Percentiles rank a stretch among this genome's conserved stretches.
These are phyloP conservation scores for Hyaloscypha finlandica DNA, from an alignment of 495 filamentous ascomycete genomes.

Conservation along the genomic window DNA sequence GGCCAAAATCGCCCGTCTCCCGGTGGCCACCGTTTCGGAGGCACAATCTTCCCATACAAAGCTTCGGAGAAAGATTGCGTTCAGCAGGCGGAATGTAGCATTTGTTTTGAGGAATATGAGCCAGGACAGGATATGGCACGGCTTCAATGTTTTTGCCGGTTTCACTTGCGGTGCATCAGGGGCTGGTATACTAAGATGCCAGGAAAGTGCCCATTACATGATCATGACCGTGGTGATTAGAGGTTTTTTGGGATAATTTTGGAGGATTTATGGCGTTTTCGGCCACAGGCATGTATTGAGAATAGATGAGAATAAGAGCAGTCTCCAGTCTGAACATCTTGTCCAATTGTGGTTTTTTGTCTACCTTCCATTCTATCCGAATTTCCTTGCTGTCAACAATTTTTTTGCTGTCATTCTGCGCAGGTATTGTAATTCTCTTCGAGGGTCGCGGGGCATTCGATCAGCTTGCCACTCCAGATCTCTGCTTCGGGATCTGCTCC, in stretches of 20 bases:
- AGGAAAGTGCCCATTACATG: constrained; percentile 56
- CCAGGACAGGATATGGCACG: constrained; percentile 79
- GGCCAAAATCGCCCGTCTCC: constrained; percentile 32
- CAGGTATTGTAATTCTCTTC: too few relatives aligned
- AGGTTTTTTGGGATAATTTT: not conserved
- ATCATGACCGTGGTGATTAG: constrained; percentile 41
- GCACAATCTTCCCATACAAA: constrained; percentile 56
- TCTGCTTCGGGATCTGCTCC: too few relatives aligned
- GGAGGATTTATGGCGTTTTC: not conserved
- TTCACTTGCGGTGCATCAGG: constrained; percentile 72
- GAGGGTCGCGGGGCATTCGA: too few relatives aligned
- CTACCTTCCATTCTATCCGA: too few relatives aligned
- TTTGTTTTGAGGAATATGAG: constrained; percentile 95
- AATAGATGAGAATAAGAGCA: not conserved
- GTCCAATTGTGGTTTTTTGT: too few relatives aligned
- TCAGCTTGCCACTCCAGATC: too few relatives aligned
- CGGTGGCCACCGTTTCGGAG: not conserved
- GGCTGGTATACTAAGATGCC: constrained; percentile 55
- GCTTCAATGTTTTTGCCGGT: constrained; percentile 91
- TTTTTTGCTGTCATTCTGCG: too few relatives aligned
- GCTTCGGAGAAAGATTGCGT: constrained; percentile 94
- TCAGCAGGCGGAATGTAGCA: constrained; percentile 82
- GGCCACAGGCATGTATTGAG: not conserved
- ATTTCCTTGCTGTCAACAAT: too few relatives aligned
- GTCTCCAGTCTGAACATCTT: not conserved